Base-by-base conservation (phyloP, 2,329 filamentous ascomycete species). In the Tothia fuscella region DNA sequence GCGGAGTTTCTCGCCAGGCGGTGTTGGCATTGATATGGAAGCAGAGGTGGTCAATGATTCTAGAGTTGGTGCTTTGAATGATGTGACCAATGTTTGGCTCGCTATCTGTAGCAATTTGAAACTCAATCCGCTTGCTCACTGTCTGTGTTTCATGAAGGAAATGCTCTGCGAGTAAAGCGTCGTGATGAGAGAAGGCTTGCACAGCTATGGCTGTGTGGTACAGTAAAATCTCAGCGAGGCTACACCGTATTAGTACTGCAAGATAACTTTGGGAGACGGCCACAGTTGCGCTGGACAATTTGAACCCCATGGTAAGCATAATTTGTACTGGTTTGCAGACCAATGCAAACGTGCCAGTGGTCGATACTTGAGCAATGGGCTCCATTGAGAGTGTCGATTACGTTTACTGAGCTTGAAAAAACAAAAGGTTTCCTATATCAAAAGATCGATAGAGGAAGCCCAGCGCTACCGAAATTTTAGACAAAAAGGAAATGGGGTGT, bases 41-140 rank as follows among this genome's bases (percentile, higher is more conserved):
- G 28, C 35, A 37, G 12, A 37, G 35, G n/a, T 37, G 35, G 3
- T 16, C 9, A 21, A 37, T 37, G n/a, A 37, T 21, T 25, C 28
- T 25, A 6, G 35, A 21, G n/a, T 37, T 37, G 5, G 35, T 37
- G 3, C 28, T 37, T 10, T 25, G 35, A 13, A 37, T 7, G 10
- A 37, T 16, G 17, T 37, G 35, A 16, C 21, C 14, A 4, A 37
- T 19, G 14, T n/a, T n/a, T 1, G 13, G 6, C 20, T 6, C 35
- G 6, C 7, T 17, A 16, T 37, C 35, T 5, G 35, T 37, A 25
- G 35, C 35, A 5, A 37, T n/a, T 14, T 37, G 35, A 6, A 25
- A 28, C n/a, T 26, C 35, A 21, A 37, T 37, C 10, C 35, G 35
- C 12, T 17, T 37, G 14, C 22, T 25, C 14, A 25, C 28, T 10